These are phyloP conservation scores for Persicaria maculosa DNA, from an alignment of 148 eudicot species.

Conservation along the genomic window DNA sequence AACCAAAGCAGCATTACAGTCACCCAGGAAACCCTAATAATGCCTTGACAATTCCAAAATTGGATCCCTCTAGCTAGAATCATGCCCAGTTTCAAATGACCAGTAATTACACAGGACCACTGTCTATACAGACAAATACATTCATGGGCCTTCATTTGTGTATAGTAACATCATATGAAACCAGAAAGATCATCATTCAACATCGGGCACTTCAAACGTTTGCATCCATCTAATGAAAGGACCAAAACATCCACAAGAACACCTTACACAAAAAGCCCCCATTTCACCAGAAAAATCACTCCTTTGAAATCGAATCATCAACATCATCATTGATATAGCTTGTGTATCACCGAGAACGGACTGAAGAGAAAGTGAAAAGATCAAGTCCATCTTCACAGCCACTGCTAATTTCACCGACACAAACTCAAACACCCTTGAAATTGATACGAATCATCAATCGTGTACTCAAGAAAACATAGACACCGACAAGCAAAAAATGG, in stretches of 20 bases:
- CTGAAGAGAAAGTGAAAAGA: not conserved
- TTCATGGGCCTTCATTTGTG: not conserved
- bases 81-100: not conserved
- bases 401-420: not conserved
- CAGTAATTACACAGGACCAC: not conserved
- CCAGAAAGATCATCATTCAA: too few relatives aligned
- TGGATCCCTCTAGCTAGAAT: not conserved
- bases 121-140: not conserved
- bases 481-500: slow-evolving; percentile 1
- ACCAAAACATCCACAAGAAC: not conserved
- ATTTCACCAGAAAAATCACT: not conserved
- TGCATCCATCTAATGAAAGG: not conserved
- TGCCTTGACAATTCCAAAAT: too few relatives aligned
- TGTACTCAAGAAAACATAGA: not conserved
- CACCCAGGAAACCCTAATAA: not conserved
- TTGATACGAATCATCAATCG: not conserved
- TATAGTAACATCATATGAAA: not conserved
- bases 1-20: too few relatives aligned
- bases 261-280: not conserved
- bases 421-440: not conserved
- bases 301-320: not conserved
- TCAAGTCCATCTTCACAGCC: not conserved
- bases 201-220: not conserved
- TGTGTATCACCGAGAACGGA: not conserved
- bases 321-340: not conserved